Evolutionary conservation across 441 rosid species (phyloP), one percentile per base, ranked within the genome.

Genomic region (Gossypium laxum): DNA sequence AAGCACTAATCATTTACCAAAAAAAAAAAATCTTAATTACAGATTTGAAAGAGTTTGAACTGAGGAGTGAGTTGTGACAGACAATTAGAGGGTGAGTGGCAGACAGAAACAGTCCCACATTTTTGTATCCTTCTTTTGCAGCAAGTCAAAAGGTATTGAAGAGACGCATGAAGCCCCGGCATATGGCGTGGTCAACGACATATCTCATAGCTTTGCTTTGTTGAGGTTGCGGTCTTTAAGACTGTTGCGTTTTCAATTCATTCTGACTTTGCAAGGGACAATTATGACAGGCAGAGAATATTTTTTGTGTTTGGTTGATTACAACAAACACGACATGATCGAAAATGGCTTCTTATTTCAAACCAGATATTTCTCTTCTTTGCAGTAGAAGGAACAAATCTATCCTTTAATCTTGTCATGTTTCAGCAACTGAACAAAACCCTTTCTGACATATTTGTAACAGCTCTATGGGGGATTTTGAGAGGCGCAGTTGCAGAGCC

Each of bases 401-500:
- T 32, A 32, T 32, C 48, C 18, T 61, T 60, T 32, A 34, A 11
- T 2, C 18, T 21, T 64, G 26, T 21, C 52, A 64, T 43, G 50
- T 61, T 61, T 2, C 50, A 34, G 2, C 45, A 21, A 15, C 64
- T 70, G 11, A 34, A 34, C 43, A 7, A 34, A 34, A 34, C 43
- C 43, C 68, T 61, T 3, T 66, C 6, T 52, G 14, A 12, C n/a
- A 10, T 10, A 11, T 18, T 5, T 63, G 11, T 19, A 38, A 15
- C 28, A 38, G 30, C 15, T 45, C 69, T 64, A 19, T 48, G 30
- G 73, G 74, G 77, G 78, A 72, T 78, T 82, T 61, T 73, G 76
- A 75, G 75, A 81, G 78, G 78, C 50, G 28, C 69, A 69, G 45
- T 80, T 84, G 80, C 80, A 78, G 80, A 80, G 84, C 71, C 75